phyloP scores from a whole-genome alignment of 768 basidiomycete genomes.

The Rhizopogon rudus region DNA sequence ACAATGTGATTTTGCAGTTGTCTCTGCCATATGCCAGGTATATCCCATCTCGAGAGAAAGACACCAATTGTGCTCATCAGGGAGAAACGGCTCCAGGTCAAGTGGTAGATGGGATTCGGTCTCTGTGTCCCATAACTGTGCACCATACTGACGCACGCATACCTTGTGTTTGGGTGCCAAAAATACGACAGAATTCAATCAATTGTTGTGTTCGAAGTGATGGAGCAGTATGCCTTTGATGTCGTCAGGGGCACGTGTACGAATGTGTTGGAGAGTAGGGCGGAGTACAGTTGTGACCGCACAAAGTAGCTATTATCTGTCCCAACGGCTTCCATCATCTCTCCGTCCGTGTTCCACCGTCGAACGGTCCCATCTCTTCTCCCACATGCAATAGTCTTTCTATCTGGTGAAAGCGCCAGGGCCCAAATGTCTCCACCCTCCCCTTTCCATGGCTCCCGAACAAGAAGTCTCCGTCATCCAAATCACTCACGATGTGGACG shows the following conservation, averaged over 20 bases:
- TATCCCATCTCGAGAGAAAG: not conserved
- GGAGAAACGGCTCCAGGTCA: not conserved
- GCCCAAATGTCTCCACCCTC: not conserved
- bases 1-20: not conserved
- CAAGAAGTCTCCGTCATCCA: not conserved
- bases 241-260: no score
- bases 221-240: not conserved
- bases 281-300: not conserved
- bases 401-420: not conserved
- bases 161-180: not conserved
- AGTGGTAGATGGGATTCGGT: not conserved
- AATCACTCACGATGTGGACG: not conserved
- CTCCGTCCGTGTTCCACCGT: not conserved
- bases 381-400: not conserved
- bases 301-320: not conserved
- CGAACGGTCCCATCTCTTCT: not conserved
- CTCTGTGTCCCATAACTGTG: not conserved
- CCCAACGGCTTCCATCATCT: not conserved
- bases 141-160: not conserved
- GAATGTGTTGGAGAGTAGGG: no score
- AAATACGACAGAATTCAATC: not conserved
- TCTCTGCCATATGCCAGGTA: not conserved
- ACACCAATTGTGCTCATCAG: not conserved
- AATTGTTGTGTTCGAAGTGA: not conserved
- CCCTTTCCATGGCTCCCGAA: not conserved